phyloP scores from a whole-genome alignment of 1,284 basidiomycete species.

The Bjerkandera adusta region DNA sequence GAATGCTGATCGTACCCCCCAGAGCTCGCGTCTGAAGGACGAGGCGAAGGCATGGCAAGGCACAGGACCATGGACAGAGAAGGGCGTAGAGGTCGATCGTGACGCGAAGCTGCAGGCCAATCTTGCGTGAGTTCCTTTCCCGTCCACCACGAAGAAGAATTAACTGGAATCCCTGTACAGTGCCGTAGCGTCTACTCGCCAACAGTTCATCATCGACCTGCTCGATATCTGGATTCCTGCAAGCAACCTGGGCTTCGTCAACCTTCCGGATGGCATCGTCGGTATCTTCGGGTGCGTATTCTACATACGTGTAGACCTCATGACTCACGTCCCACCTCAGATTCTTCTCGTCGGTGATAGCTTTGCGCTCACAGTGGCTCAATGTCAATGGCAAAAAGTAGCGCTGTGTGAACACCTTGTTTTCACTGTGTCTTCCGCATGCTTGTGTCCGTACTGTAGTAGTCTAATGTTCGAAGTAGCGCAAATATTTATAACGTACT shows the following conservation, averaged over 20 bases:
- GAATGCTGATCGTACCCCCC: background rate
- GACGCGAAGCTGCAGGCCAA: constrained; percentile 60
- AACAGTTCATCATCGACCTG: constrained; percentile 80
- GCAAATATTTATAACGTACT: background rate
- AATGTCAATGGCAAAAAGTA: constrained; percentile 45
- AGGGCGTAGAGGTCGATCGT: constrained; percentile 65
- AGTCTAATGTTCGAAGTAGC: too few relatives aligned
- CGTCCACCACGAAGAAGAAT: background rate
- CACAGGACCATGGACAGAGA: constrained; percentile 49
- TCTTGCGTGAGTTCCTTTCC: constrained; percentile 43
- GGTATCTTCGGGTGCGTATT: constrained; percentile 77
- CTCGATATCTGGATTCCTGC: constrained; percentile 91
- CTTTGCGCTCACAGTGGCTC: constrained; percentile 52
- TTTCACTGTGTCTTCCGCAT: background rate
- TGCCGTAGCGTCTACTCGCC: constrained; percentile 60
- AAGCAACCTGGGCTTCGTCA: constrained; percentile 75
- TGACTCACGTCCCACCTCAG: constrained; percentile 31
- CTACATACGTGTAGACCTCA: background rate
- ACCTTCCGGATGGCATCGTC: constrained; percentile 83
- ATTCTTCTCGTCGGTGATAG: constrained; percentile 59
- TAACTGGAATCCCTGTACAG: constrained; percentile 35
- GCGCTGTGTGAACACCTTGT: background rate
- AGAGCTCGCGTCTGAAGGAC: constrained; percentile 60
- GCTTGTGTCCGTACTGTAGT: constrained; percentile 2
- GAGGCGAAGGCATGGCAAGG: constrained; percentile 54